These are phyloP conservation scores for Sporodiniella umbellata DNA, from an alignment of 371 early-diverging fungal genomes.

Conservation along the genomic window DNA sequence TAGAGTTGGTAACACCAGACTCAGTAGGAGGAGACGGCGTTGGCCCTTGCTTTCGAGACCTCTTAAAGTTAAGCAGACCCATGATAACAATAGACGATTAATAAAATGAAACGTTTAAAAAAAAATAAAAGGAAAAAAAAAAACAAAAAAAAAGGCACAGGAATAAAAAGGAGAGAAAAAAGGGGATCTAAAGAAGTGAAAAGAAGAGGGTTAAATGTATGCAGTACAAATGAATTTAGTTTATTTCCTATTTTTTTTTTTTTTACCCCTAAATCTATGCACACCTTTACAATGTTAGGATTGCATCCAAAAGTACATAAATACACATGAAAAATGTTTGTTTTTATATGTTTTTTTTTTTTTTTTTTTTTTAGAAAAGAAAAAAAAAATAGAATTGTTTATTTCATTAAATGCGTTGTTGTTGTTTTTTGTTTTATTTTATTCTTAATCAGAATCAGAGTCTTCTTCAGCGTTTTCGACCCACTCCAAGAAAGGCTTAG, in stretches of 20 bases:
- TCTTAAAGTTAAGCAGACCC: slow-evolving; percentile 21
- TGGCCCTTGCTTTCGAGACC: slow-evolving; percentile 11
- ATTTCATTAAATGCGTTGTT: not conserved
- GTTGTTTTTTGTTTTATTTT: not conserved
- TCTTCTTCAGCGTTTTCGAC: slow-evolving; percentile 63
- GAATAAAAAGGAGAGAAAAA: not conserved
- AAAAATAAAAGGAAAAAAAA: not conserved
- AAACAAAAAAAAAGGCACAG: not conserved
- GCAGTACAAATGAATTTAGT: not conserved
- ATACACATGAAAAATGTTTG: not conserved
- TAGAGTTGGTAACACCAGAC: not conserved
- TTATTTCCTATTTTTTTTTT: not conserved
- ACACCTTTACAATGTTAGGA: not conserved
- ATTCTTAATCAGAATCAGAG: slow-evolving; percentile 35
- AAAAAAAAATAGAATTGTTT: not conserved
- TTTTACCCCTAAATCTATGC: not conserved
- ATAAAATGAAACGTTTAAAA: no score
- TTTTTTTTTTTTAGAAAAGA: no score
- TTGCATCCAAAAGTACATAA: slow-evolving; percentile 1
- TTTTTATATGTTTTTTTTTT: no score
- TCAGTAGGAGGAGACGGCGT: not conserved
- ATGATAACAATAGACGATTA: no score
- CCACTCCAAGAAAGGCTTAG: slow-evolving; percentile 92
- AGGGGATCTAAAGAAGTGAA: not conserved
- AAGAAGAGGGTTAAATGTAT: not conserved